Evolutionary conservation across 257 asterid genomes (phyloP).

Genomic region (Ophiorrhiza pumila): DNA sequence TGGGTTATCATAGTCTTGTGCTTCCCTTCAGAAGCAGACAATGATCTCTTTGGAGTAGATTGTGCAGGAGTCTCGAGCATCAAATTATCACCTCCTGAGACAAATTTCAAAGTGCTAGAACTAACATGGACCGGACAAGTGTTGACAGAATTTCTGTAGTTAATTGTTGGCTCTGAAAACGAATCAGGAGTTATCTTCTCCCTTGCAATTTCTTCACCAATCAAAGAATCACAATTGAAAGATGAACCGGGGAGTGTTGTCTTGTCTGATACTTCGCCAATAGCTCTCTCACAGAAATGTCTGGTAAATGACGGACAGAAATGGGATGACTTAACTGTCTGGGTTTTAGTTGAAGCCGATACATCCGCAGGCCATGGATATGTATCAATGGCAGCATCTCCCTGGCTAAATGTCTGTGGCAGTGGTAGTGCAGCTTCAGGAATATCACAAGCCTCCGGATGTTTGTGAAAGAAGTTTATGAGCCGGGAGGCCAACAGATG

Average conservation of each 20-base stretch:
- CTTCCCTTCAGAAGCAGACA: slow-evolving; percentile 57
- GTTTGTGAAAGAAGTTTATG: slow-evolving; percentile 29
- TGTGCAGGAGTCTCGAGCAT: slow-evolving; percentile 66
- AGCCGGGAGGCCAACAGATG: slow-evolving; percentile 67
- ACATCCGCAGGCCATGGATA: slow-evolving; percentile 27
- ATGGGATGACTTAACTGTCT: slow-evolving; percentile 47
- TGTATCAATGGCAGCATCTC: slow-evolving; percentile 23
- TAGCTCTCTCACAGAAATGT: slow-evolving; percentile 36
- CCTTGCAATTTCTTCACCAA: slow-evolving; percentile 30
- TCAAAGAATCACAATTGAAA: slow-evolving; percentile 26
- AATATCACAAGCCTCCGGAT: slow-evolving; percentile 58
- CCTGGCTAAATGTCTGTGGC: slow-evolving; percentile 57
- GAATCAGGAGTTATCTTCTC: slow-evolving; percentile 27
- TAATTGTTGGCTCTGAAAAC: slow-evolving; percentile 23
- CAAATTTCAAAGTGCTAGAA: slow-evolving; percentile 38
- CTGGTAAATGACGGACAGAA: slow-evolving; percentile 40
- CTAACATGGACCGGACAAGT: slow-evolving; percentile 9
- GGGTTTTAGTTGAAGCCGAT: slow-evolving; percentile 35
- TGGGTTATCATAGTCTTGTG: slow-evolving; percentile 43
- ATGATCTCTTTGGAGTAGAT: slow-evolving; percentile 61
- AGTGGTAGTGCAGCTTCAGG: slow-evolving; percentile 80
- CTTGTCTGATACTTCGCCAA: slow-evolving; percentile 32
- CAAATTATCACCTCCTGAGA: slow-evolving; percentile 27
- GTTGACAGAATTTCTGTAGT: slow-evolving; percentile 14
- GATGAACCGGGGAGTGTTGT: slow-evolving; percentile 29